Evolutionary conservation across 495 filamentous ascomycete genomes (phyloP).

Genomic region (Penicillium simplicissimum): DNA sequence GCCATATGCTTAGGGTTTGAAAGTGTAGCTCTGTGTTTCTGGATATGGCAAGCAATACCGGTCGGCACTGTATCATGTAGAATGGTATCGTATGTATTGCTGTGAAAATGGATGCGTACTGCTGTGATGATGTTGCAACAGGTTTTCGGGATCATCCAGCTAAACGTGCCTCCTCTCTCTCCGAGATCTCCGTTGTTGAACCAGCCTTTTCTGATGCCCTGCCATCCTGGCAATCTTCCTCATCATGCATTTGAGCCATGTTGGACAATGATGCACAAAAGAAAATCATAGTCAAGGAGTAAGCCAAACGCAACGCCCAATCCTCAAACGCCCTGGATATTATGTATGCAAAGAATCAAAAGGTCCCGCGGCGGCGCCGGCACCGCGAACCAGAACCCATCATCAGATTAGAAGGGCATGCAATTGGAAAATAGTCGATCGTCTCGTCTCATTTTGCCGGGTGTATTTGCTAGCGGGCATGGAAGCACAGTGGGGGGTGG

Average conservation of each 20-base stretch:
- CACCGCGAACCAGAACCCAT: conserved; percentile 11
- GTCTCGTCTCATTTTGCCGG: neutral
- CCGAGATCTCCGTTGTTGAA: neutral
- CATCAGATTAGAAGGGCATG: neutral
- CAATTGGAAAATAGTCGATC: neutral
- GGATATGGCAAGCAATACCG: too few relatives aligned
- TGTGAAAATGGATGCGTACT: neutral
- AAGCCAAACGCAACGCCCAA: conserved; percentile 14
- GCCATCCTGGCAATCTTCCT: neutral
- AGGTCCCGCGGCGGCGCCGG: conserved; percentile 19
- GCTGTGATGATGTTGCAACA: neutral
- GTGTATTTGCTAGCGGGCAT: conserved; percentile 36
- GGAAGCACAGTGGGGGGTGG: conserved; percentile 49
- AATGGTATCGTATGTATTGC: neutral
- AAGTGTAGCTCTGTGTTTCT: too few relatives aligned
- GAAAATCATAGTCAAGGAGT: conserved; percentile 14
- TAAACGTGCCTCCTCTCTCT: neutral
- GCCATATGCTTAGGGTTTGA: too few relatives aligned
- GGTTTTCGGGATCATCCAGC: neutral
- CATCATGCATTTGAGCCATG: neutral
- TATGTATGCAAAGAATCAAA: conserved; percentile 19
- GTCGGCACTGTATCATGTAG: neutral
- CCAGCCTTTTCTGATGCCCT: neutral
- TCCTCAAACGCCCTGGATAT: conserved; percentile 9
- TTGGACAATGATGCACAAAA: neutral